Base-by-base conservation (phyloP, 2,329 filamentous ascomycete species). In the Ophiognomonia clavigignenti-juglandacearum region DNA sequence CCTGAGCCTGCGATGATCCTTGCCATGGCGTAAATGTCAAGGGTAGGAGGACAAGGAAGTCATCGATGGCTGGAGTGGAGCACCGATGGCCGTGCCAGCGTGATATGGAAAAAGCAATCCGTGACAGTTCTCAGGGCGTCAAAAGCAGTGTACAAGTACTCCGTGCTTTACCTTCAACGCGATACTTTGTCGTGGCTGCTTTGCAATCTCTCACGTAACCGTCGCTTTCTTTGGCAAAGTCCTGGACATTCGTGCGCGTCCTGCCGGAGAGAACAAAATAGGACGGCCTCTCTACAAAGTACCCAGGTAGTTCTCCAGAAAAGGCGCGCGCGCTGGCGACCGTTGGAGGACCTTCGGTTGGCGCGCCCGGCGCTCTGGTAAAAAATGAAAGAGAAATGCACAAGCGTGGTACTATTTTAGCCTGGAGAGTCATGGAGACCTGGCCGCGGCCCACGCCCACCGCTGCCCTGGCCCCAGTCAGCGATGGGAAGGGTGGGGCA, bases 31-130 rank as follows among this genome's bases (percentile, higher is more conserved):
- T 39, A 40, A 27, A n/a, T 47, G 37, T 26, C 31, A 31, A 32
- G 14, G 27, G 29, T 24, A 42, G 41, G 22, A 31, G 34, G 43
- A 42, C 45, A 46, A 29, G 39, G 13, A 49, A 49, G 37, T 19
- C 42, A 46, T 43, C 41, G 42, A 51, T 48, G 50, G 47, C 39
- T 42, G 34, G 46, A 43, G 42, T 45, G 34, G 46, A 45, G 42
- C 43, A 26, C 39, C 35, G 48, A 47, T 23, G 35, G 24, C 6
- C 24, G 10, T 6, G 24, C 6, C n/a, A 43, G 34, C 13, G 49
- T n/a, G 41, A 29, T 40, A 29, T 32, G 41, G 34, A 37, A 31
- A 26, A 34, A 36, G 34, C 18, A 36, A 36, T 26, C 34, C 34
- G 42, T n/a, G n/a, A n/a, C 27, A 22, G 24, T 34, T 10, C 23